phyloP scores from a whole-genome alignment of 2,329 filamentous ascomycete species.

The Zymoseptoria pseudotritici region DNA sequence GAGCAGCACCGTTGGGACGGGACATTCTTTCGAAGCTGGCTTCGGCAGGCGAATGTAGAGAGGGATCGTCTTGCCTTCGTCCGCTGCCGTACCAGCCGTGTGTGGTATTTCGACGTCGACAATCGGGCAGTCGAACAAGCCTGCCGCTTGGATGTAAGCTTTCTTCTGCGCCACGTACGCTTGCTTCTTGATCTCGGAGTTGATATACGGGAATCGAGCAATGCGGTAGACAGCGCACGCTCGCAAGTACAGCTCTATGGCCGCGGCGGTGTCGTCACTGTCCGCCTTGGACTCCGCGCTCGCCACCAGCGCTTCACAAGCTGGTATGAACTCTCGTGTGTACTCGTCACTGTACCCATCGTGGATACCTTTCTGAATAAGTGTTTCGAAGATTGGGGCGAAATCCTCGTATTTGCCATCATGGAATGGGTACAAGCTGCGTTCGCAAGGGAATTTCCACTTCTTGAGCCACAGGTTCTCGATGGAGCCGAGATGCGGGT shows the following conservation, averaged over 20 bases:
- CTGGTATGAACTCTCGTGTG: slow-evolving; percentile 31
- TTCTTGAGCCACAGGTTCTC: slow-evolving; percentile 43
- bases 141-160: slow-evolving; percentile 31
- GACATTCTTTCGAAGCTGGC: slow-evolving; percentile 24
- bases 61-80: slow-evolving; percentile 33
- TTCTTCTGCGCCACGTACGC: slow-evolving; percentile 32
- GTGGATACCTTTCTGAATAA: slow-evolving; percentile 32
- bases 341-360: slow-evolving; percentile 33
- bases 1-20: slow-evolving; percentile 46
- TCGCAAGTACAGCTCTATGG: slow-evolving; percentile 30
- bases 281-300: slow-evolving; percentile 21
- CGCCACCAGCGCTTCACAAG: slow-evolving; percentile 26
- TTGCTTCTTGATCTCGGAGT: slow-evolving; percentile 27
- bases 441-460: slow-evolving; percentile 30
- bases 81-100: slow-evolving; percentile 27
- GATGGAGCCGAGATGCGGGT: slow-evolving; percentile 54
- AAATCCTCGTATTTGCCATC: slow-evolving; percentile 31
- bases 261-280: slow-evolving; percentile 21
- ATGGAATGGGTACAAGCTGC: slow-evolving; percentile 26
- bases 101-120: slow-evolving; percentile 35
- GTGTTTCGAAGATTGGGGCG: slow-evolving; percentile 30
- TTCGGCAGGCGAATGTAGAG: slow-evolving; percentile 34
- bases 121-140: slow-evolving; percentile 31
- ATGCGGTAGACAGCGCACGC: slow-evolving; percentile 32
- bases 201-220: slow-evolving; percentile 33